Evolutionary conservation across 805 yeast species (phyloP), one percentile per base, ranked within the genome.

Genomic region (Tetrapisispora phaffii): DNA sequence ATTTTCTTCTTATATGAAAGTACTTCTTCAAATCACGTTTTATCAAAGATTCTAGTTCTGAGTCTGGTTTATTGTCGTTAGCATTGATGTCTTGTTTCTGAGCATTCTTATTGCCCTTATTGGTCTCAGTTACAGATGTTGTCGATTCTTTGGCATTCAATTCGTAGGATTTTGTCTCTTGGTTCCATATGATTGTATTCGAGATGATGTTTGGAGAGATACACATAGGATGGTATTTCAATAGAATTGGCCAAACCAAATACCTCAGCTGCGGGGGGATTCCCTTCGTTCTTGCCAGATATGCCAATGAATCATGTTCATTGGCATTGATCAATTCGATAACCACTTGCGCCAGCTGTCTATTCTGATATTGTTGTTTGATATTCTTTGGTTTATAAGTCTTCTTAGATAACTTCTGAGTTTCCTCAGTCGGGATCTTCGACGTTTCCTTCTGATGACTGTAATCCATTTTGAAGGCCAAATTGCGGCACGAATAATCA

Each of bases 191-290:
- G 7, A 53, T 48, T 2, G 68, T 66, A 50, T 73, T 90, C 2
- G 86, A 80, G 49, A 76, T 74, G 32, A 86, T 72, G 53, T 77
- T 82, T 0, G 96, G 96, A 41, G 79, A 71, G 28, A 77, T 64
- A 13, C 86, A 95, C 68, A 80, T 85, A 1, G 97, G 96, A 61
- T 89, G 97, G 55, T 79, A 79, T 52, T 80, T 80, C 46, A 89
- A 63, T 42, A 89, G 63, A 4, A 85, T 65, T 1, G 96, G 96
- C 97, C 97, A 89, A 7, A 85, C 83, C 46, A 74, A 70, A 52
- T 77, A 79, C 48, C 97, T 72, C 44, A 87, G 68, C 46, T 79
- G 74, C 1, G 95, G 90, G 1, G 97, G 97, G 23, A 88, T 70
- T 3, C 97, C 97, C 46, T 79, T 70, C 52, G 82, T 88, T 50